Evolutionary conservation across 164 flowering plant genomes (phyloP), one percentile per base, ranked within the genome.

Genomic region (Piper longum): DNA sequence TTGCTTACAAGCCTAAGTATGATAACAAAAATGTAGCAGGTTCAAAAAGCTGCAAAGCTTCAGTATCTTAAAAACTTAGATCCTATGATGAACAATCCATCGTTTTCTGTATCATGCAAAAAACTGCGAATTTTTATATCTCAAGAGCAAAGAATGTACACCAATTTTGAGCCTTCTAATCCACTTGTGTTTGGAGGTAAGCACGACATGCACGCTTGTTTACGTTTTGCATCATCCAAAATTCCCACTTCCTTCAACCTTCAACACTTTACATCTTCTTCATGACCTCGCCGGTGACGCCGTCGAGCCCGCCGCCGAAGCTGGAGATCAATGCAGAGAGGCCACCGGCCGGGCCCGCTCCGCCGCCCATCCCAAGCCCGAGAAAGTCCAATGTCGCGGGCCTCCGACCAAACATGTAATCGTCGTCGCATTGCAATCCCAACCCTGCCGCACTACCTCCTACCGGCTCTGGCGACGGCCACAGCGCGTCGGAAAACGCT

Each of bases 321-420:
- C 89, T 83, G 7, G 86, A 82, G n/a, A 90, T 79, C 41, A 83
- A 56, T 5, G 87, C 84, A 11, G 88, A 82, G 13, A 78, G 67
- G 0, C 79, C 78, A 3, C 65, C 62, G 0, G 78, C 62, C 7
- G 79, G 43, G 18, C 67, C 68, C 2, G 66, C 81, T 4, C 67
- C 66, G 39, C 83, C 77, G 5, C 54, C 65, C 40, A 59, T 52
- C 2, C 83, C 81, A 18, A 79, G 67, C n/a, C 91, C 84, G 11
- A 86, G 85, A 62, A 86, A 71, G 64, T 86, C 92, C 2, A 85
- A 82, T 3, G 92, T 86, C 0, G 80, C 70, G 0, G 87, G 85
- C 64, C 76, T 77, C 26, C 59, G 64, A 4, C 73, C 83, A 16
- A 80, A 82, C 14, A 82, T 17, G 2, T 81, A 14, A n/a, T 78